Conservation (phyloP, 2,329 filamentous ascomycete species). For the Verruconis gallopava region DNA sequence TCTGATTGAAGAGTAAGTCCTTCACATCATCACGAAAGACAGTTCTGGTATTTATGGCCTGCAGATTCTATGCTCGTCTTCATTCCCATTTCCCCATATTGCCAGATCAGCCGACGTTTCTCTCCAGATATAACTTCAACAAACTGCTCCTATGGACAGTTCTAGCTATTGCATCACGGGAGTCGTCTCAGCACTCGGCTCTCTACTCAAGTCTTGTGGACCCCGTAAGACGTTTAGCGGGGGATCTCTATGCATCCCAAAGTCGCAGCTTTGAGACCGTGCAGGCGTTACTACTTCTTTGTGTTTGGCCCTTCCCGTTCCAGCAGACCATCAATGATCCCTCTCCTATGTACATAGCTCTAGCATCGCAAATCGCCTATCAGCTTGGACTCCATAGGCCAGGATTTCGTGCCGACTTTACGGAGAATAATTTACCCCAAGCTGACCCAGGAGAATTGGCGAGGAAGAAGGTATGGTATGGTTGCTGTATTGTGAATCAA, state of each 20-base stretch:
- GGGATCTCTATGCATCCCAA: neutral
- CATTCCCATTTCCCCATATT: neutral
- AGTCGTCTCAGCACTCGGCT: neutral
- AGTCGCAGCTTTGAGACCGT: neutral
- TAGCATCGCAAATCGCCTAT: neutral
- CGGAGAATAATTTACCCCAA: neutral
- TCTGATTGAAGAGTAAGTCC: neutral
- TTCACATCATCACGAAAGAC: too few species aligned
- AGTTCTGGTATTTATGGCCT: too few species aligned
- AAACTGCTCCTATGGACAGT: neutral
- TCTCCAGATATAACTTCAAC: conserved; percentile 1
- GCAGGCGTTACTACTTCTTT: neutral
- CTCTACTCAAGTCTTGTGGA: neutral
- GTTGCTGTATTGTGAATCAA: neutral
- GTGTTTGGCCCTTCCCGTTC: neutral
- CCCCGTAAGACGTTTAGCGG: neutral
- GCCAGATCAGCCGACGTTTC: neutral
- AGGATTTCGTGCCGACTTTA: neutral
- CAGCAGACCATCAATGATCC: neutral
- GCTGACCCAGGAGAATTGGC: neutral
- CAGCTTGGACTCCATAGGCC: neutral
- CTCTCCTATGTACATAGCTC: neutral
- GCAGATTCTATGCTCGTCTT: neutral
- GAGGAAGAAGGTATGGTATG: neutral
- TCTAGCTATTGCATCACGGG: neutral